Base-by-base conservation (phyloP, 2,329 filamentous ascomycete genomes). In the Cordyceps cicadae region DNA sequence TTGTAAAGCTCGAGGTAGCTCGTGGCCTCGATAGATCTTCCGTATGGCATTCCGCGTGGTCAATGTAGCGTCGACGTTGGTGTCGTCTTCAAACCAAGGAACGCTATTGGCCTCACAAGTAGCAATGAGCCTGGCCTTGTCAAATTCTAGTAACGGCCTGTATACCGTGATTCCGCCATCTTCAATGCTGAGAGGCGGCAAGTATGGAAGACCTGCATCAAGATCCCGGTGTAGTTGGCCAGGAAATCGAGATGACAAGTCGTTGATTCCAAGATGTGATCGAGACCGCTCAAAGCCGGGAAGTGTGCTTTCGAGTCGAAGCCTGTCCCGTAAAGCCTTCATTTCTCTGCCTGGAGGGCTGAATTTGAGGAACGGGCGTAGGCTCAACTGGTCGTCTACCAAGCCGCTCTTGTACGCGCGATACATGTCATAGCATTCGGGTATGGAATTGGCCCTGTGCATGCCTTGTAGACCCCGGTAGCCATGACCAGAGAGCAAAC, bases 31-130 rank as follows among this genome's bases (percentile, higher is more conserved):
- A 21, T 83, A 79, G 49, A 96, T 71, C 70, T 88, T 76, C 37
- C 93, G 84, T 43, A 97, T 78, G 0, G 93, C 86, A 68, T 99
- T 99, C 43, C 94, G 84, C 50, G 81, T 74, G 0, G 94, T 96
- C 62, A 95, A 75, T 0, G 87, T 91, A 9, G 79, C 81, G 67
- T 97, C 88, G 17, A 78, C 72, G 69, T 99, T 99, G 1, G 92
- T 97, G 48, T 79, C 76, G 70, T 99, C 94, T 70, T 94, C 90
- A 64, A 91, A 89, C 88, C 90, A 97, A 0, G 76, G 74, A 11
- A 95, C 75, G 0, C 78, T 74, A 64, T 86, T 81, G n/a, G 81
- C 77, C 63, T 86, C 72, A 68, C 93, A 97, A 0, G 90, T 92
- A 1, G 85, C 83, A 49, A 87, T 79, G n/a, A 97, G 78, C 41